Conservation (phyloP, 2,329 filamentous ascomycete genomes). For the Onygenales sp. region DNA sequence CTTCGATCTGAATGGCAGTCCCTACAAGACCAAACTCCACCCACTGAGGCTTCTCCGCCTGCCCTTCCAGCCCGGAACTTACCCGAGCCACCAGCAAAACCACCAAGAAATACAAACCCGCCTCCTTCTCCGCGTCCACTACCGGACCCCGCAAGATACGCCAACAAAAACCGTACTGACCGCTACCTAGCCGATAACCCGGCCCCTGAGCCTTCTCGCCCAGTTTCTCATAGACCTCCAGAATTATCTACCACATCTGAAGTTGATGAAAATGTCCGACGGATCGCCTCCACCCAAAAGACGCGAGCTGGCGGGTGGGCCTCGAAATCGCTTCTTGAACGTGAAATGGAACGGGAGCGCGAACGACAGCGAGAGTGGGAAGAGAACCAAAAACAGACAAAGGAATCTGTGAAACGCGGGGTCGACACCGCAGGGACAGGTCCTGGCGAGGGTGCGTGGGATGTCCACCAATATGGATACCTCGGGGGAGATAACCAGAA, state of each 20-base stretch:
- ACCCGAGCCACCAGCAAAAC: conserved; percentile 16
- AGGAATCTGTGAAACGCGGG: conserved; percentile 36
- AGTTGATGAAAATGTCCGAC: conserved; percentile 47
- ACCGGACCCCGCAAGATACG: conserved; percentile 36
- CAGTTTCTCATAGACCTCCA: conserved; percentile 30
- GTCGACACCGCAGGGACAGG: conserved; percentile 39
- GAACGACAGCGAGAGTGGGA: conserved; percentile 58
- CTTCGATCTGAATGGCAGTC: conserved; percentile 48
- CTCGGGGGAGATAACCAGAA: conserved; percentile 55
- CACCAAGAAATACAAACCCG: conserved; percentile 6
- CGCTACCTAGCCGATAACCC: conserved; percentile 47
- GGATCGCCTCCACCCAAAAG: conserved; percentile 45
- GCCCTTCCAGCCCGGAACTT: conserved; percentile 15
- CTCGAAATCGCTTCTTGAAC: conserved; percentile 53
- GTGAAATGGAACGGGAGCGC: conserved; percentile 59
- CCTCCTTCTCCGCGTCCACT: conserved; percentile 31
- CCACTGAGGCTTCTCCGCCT: conserved; percentile 11
- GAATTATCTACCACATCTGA: conserved; percentile 46
- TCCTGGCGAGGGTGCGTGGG: conserved; percentile 44
- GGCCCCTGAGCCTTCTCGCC: conserved; percentile 34
- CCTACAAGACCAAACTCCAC: conserved; percentile 20
- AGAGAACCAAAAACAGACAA: conserved; percentile 45
- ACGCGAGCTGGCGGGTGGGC: conserved; percentile 53
- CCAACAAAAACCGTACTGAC: conserved; percentile 41
- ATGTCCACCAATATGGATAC: conserved; percentile 57